Evolutionary conservation across 768 basidiomycete genomes (phyloP).

Genomic region (Coprinellus micaceus): DNA sequence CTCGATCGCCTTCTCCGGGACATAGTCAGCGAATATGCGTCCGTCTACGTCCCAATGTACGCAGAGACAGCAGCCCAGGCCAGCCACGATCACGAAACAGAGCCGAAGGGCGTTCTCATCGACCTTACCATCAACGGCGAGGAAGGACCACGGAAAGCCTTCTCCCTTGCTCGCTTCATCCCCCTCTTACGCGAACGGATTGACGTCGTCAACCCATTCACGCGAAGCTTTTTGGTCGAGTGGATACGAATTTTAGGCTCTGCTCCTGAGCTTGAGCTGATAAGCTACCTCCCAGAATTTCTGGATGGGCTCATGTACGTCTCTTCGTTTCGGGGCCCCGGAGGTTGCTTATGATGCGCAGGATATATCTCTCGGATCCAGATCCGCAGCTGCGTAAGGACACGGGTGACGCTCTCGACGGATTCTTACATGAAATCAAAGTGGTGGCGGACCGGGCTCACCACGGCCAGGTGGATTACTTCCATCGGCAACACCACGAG

Average conservation of each 20-base stretch:
- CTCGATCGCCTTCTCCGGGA: conserved; percentile 97
- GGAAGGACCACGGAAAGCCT: conserved; percentile 65
- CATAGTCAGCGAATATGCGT: conserved; percentile 94
- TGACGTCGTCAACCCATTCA: conserved; percentile 93
- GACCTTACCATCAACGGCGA: conserved; percentile 48
- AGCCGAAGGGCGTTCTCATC: conserved; percentile 59
- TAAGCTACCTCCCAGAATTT: conserved; percentile 92
- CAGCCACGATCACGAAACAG: conserved; percentile 50
- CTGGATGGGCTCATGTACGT: conserved; percentile 88
- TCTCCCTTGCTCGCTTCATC: conserved; percentile 92
- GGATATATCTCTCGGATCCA: conserved; percentile 94
- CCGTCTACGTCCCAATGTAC: conserved; percentile 87
- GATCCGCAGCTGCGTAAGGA: conserved; percentile 90
- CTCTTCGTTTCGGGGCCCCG: no score
- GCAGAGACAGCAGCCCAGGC: conserved; percentile 57
- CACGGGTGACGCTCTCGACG: conserved; percentile 83
- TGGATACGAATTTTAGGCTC: conserved; percentile 97
- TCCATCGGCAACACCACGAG: background rate
- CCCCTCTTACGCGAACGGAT: conserved; percentile 91
- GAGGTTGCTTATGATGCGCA: conserved; percentile 30
- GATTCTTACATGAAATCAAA: conserved; percentile 84
- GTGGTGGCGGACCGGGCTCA: conserved; percentile 65
- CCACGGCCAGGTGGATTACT: conserved; percentile 28
- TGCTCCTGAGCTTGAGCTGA: conserved; percentile 92
- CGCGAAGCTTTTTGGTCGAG: conserved; percentile 91